phyloP scores from a whole-genome alignment of 2,329 filamentous ascomycete genomes.

The Ophiostoma novo-ulmi region DNA sequence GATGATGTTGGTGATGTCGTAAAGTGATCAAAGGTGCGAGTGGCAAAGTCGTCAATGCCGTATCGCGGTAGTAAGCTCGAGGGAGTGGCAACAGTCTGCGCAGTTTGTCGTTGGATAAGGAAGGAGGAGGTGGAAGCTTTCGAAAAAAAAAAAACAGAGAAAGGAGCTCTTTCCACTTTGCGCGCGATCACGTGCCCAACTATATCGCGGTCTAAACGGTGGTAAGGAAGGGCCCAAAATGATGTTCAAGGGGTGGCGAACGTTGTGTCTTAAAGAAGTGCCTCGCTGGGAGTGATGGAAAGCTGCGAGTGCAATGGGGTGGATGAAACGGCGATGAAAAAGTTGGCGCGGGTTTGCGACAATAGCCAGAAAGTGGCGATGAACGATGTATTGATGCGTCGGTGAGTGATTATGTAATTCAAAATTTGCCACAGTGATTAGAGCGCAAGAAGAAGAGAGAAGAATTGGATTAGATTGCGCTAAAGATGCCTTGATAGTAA shows the following conservation, averaged over 20 bases:
- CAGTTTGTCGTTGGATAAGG: neutral
- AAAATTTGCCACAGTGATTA: neutral
- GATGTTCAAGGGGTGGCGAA: neutral
- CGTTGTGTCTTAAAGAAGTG: neutral
- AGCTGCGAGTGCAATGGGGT: neutral
- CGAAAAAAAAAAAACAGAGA: neutral
- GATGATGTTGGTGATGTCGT: neutral
- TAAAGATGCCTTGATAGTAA: slow-evolving; percentile 6
- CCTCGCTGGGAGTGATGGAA: neutral
- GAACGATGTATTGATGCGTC: neutral
- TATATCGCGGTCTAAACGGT: neutral
- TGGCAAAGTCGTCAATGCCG: neutral
- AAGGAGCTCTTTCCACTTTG: neutral
- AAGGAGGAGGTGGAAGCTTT: slow-evolving; percentile 5
- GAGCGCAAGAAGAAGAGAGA: neutral
- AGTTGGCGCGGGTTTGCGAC: neutral
- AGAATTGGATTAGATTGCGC: neutral
- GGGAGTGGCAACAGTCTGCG: neutral
- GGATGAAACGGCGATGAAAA: neutral
- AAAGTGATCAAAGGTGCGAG: neutral
- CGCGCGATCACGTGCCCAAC: slow-evolving; percentile 8
- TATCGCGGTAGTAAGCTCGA: neutral
- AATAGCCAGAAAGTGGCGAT: neutral
- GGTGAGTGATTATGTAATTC: neutral
- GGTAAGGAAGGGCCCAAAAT: neutral